Percentiles rank a stretch among this genome's conserved stretches.
phyloP scores from a whole-genome alignment of 2,329 filamentous ascomycete genomes.

The Microdochium nivale region DNA sequence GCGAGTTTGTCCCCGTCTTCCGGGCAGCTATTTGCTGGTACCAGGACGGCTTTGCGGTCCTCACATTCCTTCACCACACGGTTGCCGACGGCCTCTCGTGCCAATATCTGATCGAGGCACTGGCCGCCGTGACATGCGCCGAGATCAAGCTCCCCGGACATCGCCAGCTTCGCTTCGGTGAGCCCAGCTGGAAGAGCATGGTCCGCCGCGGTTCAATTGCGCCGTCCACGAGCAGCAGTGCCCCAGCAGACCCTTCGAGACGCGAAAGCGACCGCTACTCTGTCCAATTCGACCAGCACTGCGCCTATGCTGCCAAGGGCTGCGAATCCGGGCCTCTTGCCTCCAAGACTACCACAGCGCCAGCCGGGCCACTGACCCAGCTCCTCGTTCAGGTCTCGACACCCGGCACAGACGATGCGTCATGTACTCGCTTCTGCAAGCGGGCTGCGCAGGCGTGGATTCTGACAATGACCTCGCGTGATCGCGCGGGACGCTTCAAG shows the following conservation, averaged over 20 bases:
- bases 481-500: neutral
- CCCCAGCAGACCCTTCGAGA: neutral
- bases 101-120: neutral
- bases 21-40: neutral
- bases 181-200: slow-evolving; percentile 1
- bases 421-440: neutral
- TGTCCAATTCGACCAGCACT: neutral
- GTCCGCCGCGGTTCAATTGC: neutral
- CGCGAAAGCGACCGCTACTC: neutral
- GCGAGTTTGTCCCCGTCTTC: neutral
- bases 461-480: neutral
- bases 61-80: neutral
- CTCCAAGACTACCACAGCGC: neutral
- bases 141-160: neutral
- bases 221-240: neutral
- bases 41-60: neutral
- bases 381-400: neutral
- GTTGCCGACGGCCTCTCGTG: neutral
- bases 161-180: neutral
- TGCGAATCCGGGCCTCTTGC: neutral
- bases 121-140: neutral
- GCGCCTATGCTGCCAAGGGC: neutral
- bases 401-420: neutral
- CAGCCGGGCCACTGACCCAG: neutral
- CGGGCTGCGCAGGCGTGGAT: neutral